Percentiles rank a stretch among this genome's conserved stretches.
phyloP scores from a whole-genome alignment of 257 asterid genomes.

The Solanum rostratum region DNA sequence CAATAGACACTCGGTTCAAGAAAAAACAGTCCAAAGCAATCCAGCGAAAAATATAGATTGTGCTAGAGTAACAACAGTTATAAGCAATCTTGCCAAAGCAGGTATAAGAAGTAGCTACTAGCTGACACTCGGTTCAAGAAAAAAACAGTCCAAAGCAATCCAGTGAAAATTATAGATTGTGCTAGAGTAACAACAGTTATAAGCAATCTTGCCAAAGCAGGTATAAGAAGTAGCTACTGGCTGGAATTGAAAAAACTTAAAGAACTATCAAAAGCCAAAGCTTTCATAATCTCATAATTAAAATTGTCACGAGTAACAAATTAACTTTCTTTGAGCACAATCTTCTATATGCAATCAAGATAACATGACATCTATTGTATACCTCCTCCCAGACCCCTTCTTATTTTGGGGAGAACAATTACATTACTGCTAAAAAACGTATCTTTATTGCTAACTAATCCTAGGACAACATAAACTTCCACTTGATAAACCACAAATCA shows the following conservation, averaged over 20 bases:
- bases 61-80: background rate
- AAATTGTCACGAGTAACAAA: background rate
- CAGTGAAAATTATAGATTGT: background rate
- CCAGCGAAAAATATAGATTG: background rate
- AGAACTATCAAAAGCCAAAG: background rate
- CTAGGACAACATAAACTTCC: background rate
- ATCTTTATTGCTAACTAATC: background rate
- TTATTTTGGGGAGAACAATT: background rate
- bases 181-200: background rate
- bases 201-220: background rate
- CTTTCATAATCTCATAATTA: background rate
- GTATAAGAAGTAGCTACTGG: background rate
- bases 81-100: background rate
- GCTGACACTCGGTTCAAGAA: background rate
- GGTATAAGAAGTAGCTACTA: background rate
- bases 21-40: too few relatives aligned
- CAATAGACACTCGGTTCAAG: too few relatives aligned
- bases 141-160: too few relatives aligned
- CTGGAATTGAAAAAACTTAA: background rate
- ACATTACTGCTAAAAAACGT: background rate
- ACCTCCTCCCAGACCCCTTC: background rate
- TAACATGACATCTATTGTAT: background rate
- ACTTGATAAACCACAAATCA: background rate
- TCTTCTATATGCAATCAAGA: background rate
- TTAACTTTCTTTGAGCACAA: background rate